Evolutionary conservation across 208 protist species (phyloP).

Genomic region (Herpetomonas muscarum): DNA sequence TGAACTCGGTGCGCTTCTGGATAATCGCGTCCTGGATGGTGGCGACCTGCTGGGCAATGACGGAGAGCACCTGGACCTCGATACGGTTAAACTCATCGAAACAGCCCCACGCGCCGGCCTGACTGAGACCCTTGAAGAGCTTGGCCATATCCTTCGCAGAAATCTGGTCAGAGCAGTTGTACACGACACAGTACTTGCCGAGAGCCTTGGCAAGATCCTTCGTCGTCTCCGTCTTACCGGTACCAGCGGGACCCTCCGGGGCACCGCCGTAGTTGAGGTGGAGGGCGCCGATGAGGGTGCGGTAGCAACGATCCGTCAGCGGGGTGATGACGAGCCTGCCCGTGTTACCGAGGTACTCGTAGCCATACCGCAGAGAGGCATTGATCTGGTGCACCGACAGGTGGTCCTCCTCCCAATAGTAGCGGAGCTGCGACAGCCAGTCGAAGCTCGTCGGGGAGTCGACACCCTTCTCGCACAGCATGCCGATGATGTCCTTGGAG

Average conservation of each 20-base stretch:
- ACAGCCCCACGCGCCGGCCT: conserved; percentile 95
- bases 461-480: conserved; percentile 90
- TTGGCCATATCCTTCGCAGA: conserved; percentile 96
- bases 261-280: conserved; percentile 96
- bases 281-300: conserved; percentile 96
- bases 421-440: conserved; percentile 95
- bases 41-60: conserved; percentile 97
- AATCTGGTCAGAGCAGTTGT: conserved; percentile 98
- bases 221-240: conserved; percentile 98
- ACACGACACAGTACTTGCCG: conserved; percentile 96
- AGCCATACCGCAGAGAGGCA: conserved; percentile 91
- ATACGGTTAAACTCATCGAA: conserved; percentile 99
- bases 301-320: conserved; percentile 95
- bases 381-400: conserved; percentile 92
- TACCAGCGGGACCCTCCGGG: conserved; percentile 96
- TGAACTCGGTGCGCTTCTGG: conserved; percentile 81
- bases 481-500: conserved; percentile 90
- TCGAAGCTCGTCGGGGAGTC: conserved; percentile 92
- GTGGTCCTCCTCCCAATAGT: conserved; percentile 94
- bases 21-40: conserved; percentile 94
- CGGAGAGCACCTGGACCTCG: conserved; percentile 96
- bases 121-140: conserved; percentile 94
- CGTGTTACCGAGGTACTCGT: conserved; percentile 97
- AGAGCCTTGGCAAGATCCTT: conserved; percentile 97
- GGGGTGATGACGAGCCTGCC: conserved; percentile 95